Conservation (phyloP, 2,329 filamentous ascomycete species). For the Parafenestella ontariensis region DNA sequence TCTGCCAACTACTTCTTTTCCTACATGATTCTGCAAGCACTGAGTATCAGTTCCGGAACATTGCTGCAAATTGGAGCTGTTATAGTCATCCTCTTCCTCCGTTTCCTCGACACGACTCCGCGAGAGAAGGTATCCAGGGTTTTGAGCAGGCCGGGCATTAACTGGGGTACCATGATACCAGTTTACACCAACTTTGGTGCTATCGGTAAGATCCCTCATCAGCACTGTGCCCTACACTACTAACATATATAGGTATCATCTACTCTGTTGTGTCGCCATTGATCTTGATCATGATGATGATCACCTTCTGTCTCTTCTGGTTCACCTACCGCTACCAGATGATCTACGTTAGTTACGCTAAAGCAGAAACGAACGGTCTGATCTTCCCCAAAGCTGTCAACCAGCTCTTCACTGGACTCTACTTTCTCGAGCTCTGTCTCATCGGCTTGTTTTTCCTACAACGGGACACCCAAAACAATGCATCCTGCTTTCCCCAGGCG, state of each 20-base stretch:
- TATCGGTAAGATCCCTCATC: conserved; percentile 64
- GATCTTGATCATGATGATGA: conserved; percentile 89
- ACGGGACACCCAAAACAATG: conserved; percentile 60
- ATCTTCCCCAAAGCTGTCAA: conserved; percentile 93
- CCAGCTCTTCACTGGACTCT: conserved; percentile 92
- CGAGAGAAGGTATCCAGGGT: conserved; percentile 86
- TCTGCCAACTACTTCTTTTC: conserved; percentile 98
- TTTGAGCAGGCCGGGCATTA: conserved; percentile 76
- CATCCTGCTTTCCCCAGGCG: conserved; percentile 75
- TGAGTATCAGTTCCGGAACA: conserved; percentile 89
- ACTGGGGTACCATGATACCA: conserved; percentile 94
- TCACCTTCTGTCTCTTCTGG: conserved; percentile 93
- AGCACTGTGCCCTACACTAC: conserved; percentile 1
- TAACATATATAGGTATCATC: conserved; percentile 63
- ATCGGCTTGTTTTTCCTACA: conserved; percentile 89
- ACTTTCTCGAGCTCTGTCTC: conserved; percentile 91
- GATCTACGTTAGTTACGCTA: conserved; percentile 90
- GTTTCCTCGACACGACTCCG: conserved; percentile 81
- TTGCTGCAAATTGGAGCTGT: conserved; percentile 84
- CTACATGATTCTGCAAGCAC: conserved; percentile 94
- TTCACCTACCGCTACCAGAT: conserved; percentile 96
- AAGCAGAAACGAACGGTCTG: conserved; percentile 88
- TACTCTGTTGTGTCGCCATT: conserved; percentile 90
- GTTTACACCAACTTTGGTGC: conserved; percentile 97
- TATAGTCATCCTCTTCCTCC: conserved; percentile 78